These are phyloP conservation scores for Beauveria australis DNA, from an alignment of 2,329 filamentous ascomycete species.

Conservation along the genomic window DNA sequence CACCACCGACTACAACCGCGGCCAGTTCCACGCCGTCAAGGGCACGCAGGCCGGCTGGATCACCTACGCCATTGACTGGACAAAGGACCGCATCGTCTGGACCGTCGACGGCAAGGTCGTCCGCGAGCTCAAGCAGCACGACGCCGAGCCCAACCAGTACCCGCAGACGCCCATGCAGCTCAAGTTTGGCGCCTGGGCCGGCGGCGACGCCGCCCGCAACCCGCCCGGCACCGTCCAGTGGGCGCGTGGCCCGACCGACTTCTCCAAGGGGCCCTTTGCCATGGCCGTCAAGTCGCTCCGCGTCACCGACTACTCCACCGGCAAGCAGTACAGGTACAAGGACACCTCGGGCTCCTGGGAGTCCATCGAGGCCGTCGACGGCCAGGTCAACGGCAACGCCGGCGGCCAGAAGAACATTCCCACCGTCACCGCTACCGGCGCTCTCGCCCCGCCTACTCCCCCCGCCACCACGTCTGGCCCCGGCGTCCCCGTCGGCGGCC, in stretches of 20 bases:
- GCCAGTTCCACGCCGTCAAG: conserved; percentile 62
- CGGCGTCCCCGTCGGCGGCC: conserved; percentile 62
- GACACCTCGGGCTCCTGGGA: conserved; percentile 71
- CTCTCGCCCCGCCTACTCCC: conserved; percentile 46
- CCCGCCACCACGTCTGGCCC: conserved; percentile 52
- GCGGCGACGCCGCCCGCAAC: conserved; percentile 71
- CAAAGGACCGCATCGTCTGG: conserved; percentile 76
- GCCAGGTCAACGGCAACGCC: conserved; percentile 62
- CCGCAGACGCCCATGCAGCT: conserved; percentile 94
- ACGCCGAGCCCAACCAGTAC: conserved; percentile 68
- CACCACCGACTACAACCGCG: conserved; percentile 78
- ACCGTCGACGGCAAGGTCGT: conserved; percentile 70
- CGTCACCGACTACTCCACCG: conserved; percentile 89
- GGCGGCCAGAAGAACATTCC: conserved; percentile 40
- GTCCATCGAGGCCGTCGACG: conserved; percentile 75
- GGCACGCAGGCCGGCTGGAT: conserved; percentile 69
- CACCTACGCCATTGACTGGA: conserved; percentile 92
- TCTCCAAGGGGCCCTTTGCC: conserved; percentile 70
- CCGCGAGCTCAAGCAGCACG: conserved; percentile 61
- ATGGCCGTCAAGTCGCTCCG: conserved; percentile 74
- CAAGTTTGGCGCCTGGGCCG: conserved; percentile 87
- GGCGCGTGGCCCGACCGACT: conserved; percentile 82
- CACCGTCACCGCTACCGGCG: conserved; percentile 48
- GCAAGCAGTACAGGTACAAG: conserved; percentile 73
- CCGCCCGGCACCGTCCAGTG: conserved; percentile 75